Evolutionary conservation across 106 monocot genomes (phyloP), one percentile per base, ranked within the genome.

Genomic region (Apostasia shenzhenica): DNA sequence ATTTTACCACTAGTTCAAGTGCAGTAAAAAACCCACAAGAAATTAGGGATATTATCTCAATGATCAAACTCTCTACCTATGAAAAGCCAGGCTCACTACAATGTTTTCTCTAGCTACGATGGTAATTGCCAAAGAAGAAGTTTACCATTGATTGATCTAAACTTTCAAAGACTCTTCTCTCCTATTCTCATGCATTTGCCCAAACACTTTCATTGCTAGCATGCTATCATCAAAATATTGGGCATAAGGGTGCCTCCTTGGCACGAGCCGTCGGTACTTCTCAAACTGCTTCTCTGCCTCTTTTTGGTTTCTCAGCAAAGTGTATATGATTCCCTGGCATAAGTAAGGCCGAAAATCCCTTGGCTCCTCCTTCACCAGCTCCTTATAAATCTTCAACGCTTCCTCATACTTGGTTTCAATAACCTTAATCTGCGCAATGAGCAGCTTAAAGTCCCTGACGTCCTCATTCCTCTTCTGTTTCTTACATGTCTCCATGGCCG

Each of bases 281-380:
- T 86, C 75, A 12, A 89, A 94, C 42, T 86, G 84, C 82, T 82
- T 86, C 66, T 89, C 84, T 6, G 93, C 89, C 57, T 94, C 89
- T 5, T 86, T 80, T 61, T 84, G 82, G 73, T 82, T 89, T 60
- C 61, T 61, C 80, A 86, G 9, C 72, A 94, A 40, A 8, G 78
- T 81, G 50, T 89, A 94, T 10, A 86, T 69, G 40, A 94, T 86
- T 48, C 89, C 93, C 56, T 89, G 79, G 70, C 89, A 94, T 13
- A 94, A 76, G 14, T 94, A 94, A 8, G 86, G 89, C 41, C 93
- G 75, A 67, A 94, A 94, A 74, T 94, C 93, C 54, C 73, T 82
- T 13, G 89, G 89, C 51, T 94, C 84, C 71, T 94, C 86, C 66
- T 59, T 80, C 45, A 80, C 84, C 81, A 94, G 54, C 40, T 84